Evolutionary conservation across 2,329 filamentous ascomycete genomes (phyloP).

Genomic region (Botryosphaeria dothidea): DNA sequence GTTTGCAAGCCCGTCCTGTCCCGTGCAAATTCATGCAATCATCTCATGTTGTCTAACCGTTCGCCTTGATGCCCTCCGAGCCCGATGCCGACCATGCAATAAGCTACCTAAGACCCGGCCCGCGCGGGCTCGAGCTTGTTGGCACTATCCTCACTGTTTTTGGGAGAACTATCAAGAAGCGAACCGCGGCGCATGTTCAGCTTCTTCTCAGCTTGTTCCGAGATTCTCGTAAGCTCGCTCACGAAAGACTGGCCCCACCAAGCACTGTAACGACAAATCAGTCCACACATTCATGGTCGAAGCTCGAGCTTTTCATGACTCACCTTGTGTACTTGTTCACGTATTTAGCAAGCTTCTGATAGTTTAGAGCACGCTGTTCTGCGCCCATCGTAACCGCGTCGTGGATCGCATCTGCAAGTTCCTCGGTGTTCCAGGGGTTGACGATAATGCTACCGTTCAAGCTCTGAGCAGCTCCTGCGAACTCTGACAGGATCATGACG

Average conservation of each 20-base stretch:
- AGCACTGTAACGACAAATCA: conserved; percentile 54
- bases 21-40: conserved; percentile 13
- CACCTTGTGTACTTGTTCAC: conserved; percentile 94
- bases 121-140: background rate
- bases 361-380: conserved; percentile 83
- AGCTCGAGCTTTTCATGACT: conserved; percentile 20
- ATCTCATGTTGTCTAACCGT: conserved; percentile 5
- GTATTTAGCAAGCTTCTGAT: conserved; percentile 88
- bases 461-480: conserved; percentile 92
- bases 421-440: conserved; percentile 98
- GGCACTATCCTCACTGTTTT: background rate
- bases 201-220: conserved; percentile 53
- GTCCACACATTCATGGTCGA: conserved; percentile 5
- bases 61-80: background rate
- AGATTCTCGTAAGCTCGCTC: conserved; percentile 69
- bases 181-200: conserved; percentile 38
- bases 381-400: conserved; percentile 96
- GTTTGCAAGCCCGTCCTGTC: background rate
- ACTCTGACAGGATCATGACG: conserved; percentile 93
- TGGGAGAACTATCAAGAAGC: conserved; percentile 8
- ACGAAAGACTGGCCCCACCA: conserved; percentile 98
- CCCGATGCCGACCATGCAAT: background rate
- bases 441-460: conserved; percentile 92
- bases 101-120: background rate
- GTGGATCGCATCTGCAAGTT: conserved; percentile 88